Evolutionary conservation across 441 rosid genomes (phyloP), one percentile per base, ranked within the genome.

Genomic region (Brassica balearica): DNA sequence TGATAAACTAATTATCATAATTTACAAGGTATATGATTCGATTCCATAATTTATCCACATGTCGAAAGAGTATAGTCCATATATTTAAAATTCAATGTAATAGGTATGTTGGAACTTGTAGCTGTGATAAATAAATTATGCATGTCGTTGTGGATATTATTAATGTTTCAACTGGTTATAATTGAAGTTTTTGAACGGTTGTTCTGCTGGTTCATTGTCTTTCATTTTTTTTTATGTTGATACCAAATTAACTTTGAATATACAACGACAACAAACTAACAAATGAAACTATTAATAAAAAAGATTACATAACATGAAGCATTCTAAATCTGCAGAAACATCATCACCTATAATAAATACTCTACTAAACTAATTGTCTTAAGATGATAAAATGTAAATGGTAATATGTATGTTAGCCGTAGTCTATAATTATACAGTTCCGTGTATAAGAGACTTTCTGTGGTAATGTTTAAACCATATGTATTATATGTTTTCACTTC

Each of bases 151-250:
- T 68, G 61, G 34, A 69, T 53, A 69, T 27, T 53, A 20, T 20
- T 46, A 66, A 46, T 29, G 46, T 53, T 60, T 61, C 48, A 36
- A 61, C 82, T 68, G 51, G 62, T 65, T 72, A 27, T 60, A 66
- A 72, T 32, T 78, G 68, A 60, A 72, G 77, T 20, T 78, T 72
- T 78, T 73, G 82, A 74, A 73, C 82, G 70, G 82, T 78, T 63
- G 70, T 78, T 67, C 48, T 51, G 74, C 82, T 78, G 77, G 70
- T 73, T 68, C 82, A 62, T 73, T 78, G 78, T 78, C 74, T 60
- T 53, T 53, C 59, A 53, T 53, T 15, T 14, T 78, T 77, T 67
- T 68, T 43, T 43, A 72, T 60, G 73, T 72, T 72, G 55, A 22
- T 60, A 60, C 69, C 64, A 67, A 66, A 63, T 14, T 38, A 38